Evolutionary conservation across 768 basidiomycete genomes (phyloP), one percentile per base, ranked within the genome.

Genomic region (Basidioascus undulatus): DNA sequence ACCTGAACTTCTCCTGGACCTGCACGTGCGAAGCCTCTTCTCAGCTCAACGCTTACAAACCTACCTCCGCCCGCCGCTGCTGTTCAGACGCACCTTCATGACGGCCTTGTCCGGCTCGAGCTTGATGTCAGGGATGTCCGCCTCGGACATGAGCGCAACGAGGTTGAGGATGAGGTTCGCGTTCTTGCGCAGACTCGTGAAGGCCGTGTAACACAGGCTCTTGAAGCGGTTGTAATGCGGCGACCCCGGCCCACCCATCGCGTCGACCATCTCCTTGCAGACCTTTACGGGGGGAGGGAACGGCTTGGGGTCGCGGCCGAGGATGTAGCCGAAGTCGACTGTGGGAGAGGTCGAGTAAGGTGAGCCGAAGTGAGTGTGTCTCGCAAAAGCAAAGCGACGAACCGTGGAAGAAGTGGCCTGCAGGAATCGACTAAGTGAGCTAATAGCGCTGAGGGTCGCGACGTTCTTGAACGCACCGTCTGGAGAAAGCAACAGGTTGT

Each of bases 261-360:
- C 89, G 55, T 98, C 92, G 0, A 96, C 83, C 92, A 96, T 98
- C 55, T 96, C 92, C 53, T 89, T 87, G 60, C 87, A 94, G 31
- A 98, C 80, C 57, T 98, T 98, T 49, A 96, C 87, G 11, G 86
- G 81, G 6, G 92, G 92, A 2, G 92, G 87, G 55, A 87, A 89
- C 0, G 86, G 83, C 53, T 98, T 96, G 0, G 92, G 92, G 55
- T 96, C 92, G 3, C 86, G 75, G 3, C 92, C 92, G 12, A 96
- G 68, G 51, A 96, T 96, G 58, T 94, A 98, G 2, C 92, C 89
- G 53, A 96, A 98, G 55, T 96, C 92, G 46, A 96, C 92, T 89
- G 53, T 0, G 19, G 31, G 15, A 40, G 7, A 26, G 12, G 0
- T 26, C 9, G 10, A 23, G 28, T 12, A 18, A 40, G 34, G n/a